Evolutionary conservation across 2,329 filamentous ascomycete species (phyloP), one percentile per base, ranked within the genome.

Genomic region (Phaeophleospora eucalypticola): DNA sequence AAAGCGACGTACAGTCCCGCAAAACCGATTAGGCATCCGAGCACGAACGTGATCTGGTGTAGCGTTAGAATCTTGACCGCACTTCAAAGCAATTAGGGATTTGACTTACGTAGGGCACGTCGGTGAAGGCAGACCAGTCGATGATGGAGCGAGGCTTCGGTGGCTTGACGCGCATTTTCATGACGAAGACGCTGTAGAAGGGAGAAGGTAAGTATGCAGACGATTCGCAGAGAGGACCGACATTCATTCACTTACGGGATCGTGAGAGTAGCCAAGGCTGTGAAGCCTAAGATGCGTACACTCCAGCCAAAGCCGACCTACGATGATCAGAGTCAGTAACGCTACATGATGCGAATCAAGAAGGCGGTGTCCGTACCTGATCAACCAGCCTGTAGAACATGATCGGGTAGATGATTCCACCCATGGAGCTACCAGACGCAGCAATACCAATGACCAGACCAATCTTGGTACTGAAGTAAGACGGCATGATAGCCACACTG

Each of bases 391-490:
- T 54, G 49, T 65, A 65, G 47, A 65, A 64, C 57, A 66, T 63
- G 50, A 65, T 65, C 2, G 63, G 64, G 43, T 66, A 66, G 32
- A 66, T 64, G 38, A 65, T 62, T 17, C 62, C 45, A 24, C 48
- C 65, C 37, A 74, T 63, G 17, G 65, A 70, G 45, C 66, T 70
- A 1, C 73, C 73, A 14, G 67, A 63, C 2, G 73, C 72, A 4
- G 71, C 71, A 16, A 76, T 46, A 4, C 73, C 73, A 27, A 73
- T 69, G 0, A 69, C 72, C 0, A 68, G 62, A 4, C 71, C 73
- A 18, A 76, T 64, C 16, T 61, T 66, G 1, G 65, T 71, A 20
- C 58, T 67, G 58, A 76, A 77, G 55, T 76, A 77, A 0, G 72
- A 74, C 4, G 65, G 66, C 14, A 76, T 53, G 43, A 76, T 74